phyloP scores from a whole-genome alignment of 306 rosid species.

The Crotalaria pallida region DNA sequence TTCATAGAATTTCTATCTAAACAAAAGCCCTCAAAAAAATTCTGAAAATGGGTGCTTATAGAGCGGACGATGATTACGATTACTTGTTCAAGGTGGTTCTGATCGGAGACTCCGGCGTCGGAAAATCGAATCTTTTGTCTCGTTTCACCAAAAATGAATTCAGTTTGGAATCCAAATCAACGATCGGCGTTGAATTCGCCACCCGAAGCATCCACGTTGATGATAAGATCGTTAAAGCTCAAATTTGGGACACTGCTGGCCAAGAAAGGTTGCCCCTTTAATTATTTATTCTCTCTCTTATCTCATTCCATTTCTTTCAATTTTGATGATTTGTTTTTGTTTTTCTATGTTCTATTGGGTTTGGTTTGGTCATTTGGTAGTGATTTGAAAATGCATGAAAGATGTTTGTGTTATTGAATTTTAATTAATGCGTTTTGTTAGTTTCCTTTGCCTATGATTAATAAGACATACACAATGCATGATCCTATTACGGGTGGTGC shows the following conservation, averaged over 20 bases:
- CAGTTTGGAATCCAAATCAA: conserved; percentile 74
- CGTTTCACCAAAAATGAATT: conserved; percentile 77
- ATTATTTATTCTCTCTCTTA: not conserved
- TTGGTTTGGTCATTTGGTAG: not conserved
- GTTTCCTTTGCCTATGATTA: not conserved
- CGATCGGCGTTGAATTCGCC: conserved; percentile 84
- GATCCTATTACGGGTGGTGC: too few relatives aligned
- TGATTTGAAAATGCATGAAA: not conserved
- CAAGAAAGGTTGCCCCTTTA: conserved; percentile 61
- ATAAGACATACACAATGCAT: not conserved
- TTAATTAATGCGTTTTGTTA: not conserved
- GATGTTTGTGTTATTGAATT: conserved; percentile 3
- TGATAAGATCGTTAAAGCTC: conserved; percentile 81
- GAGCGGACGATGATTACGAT: conserved; percentile 78
- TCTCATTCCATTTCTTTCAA: not conserved
- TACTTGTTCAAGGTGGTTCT: conserved; percentile 76
- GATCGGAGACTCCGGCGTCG: conserved; percentile 89
- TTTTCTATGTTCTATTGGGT: not conserved
- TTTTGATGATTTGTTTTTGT: not conserved
- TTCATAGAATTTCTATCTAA: conserved; percentile 2
- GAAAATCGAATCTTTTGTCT: conserved; percentile 74
- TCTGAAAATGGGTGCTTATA: conserved; percentile 60
- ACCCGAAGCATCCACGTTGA: conserved; percentile 79
- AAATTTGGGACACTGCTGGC: conserved; percentile 93
- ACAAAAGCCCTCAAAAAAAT: not conserved